Base-by-base conservation (phyloP, 768 basidiomycete species). In the Pisolithus marmoratus region DNA sequence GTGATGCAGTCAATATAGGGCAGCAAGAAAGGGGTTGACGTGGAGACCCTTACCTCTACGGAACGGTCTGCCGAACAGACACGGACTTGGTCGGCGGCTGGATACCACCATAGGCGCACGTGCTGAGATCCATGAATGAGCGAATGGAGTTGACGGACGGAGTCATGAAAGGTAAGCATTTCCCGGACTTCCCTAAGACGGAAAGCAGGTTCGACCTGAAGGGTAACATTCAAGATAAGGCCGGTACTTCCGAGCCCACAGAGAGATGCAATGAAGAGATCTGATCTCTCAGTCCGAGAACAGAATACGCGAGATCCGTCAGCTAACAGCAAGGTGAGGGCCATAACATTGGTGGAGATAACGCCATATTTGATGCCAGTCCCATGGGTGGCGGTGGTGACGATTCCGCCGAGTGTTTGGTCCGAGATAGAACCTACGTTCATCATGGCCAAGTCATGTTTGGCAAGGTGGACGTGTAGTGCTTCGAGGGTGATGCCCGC, bases 351-450 rank as follows among this genome's bases (percentile, higher is more conserved):
- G 19, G 84, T 85, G 11, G 92, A 91, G 56, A 97, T 80, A 55
- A 91, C 88, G 49, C 82, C 82, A 70, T 80, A 94, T 41, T 70
- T 63, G 53, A 87, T 74, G 38, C 96, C 95, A 12, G 90, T 85
- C 48, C 94, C 96, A 74, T 99, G 96, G 0, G 94, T 94, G 8
- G 92, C 92, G 55, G 96, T 99, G 14, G 92, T 85, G 61, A 98
- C 77, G 60, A 94, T 82, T 41, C 96, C 96, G 24, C 82, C 94
- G 57, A 99, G 77, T 3, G 93, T 91, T 68, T 97, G 95, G 66
- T 96, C 94, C 34, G 93, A 95, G 61, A 99, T 97, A 26, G 93
- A 94, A 34, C 96, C 96, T 54, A 97, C 78, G 69, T 90, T 95
- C 62, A 80, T 83, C 81, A 99, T 85, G 37, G 94, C 94, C 29